phyloP scores from a whole-genome alignment of 331 rosid species.

The Cucumis variabilis region DNA sequence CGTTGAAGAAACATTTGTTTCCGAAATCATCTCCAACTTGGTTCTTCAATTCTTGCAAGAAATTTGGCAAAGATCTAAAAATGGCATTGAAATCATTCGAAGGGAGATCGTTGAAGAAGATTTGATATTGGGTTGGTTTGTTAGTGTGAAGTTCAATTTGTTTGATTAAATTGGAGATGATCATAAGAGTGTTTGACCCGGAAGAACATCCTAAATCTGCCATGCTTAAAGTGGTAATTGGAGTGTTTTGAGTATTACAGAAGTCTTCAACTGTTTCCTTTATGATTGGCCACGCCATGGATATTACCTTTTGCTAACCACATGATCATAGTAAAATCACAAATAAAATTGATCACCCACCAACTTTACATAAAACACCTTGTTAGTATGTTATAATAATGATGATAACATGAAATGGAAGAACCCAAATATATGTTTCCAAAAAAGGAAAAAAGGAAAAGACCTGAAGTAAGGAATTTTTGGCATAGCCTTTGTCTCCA shows the following conservation, averaged over 20 bases:
- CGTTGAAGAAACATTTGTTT: conserved; percentile 44
- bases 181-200: background rate
- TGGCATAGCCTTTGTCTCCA: conserved; percentile 45
- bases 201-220: background rate
- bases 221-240: background rate
- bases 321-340: too few species aligned
- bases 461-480: conserved; percentile 45
- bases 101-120: background rate
- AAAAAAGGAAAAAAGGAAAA: too few species aligned
- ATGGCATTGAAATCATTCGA: background rate
- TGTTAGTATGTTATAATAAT: background rate
- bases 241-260: background rate
- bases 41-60: conserved; percentile 34
- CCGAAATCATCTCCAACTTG: conserved; percentile 33
- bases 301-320: background rate
- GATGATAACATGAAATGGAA: background rate
- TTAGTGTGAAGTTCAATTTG: background rate
- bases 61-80: conserved; percentile 31
- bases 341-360: too few species aligned
- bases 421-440: background rate
- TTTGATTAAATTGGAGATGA: background rate
- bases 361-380: background rate
- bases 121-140: background rate
- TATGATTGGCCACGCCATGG: background rate
- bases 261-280: background rate